Evolutionary conservation across 2,329 filamentous ascomycete genomes (phyloP).

Genomic region (Helotiales sp.): DNA sequence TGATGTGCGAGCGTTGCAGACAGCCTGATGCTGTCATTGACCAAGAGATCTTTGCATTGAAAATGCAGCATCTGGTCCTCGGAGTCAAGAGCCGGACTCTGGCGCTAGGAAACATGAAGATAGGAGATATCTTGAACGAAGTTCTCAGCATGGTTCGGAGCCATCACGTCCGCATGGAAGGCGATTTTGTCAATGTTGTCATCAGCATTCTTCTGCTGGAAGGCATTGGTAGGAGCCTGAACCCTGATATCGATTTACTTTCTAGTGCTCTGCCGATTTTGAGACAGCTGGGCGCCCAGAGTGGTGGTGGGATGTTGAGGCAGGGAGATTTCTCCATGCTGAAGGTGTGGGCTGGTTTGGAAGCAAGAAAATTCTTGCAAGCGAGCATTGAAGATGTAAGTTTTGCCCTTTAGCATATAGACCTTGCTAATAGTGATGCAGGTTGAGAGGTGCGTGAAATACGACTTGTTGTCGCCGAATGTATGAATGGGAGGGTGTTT

Average conservation of each 20-base stretch:
- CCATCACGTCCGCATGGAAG: conserved; percentile 93
- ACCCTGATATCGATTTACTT: conserved; percentile 87
- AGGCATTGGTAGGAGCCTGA: conserved; percentile 85
- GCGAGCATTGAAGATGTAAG: conserved; percentile 86
- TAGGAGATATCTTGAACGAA: conserved; percentile 90
- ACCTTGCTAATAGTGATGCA: conserved; percentile 41
- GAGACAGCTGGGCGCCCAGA: conserved; percentile 81
- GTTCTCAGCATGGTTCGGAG: conserved; percentile 88
- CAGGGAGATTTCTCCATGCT: conserved; percentile 83
- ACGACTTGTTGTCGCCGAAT: conserved; percentile 86
- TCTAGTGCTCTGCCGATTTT: conserved; percentile 87
- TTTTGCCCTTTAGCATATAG: conserved; percentile 31
- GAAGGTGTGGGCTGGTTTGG: conserved; percentile 87
- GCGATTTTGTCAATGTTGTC: conserved; percentile 98
- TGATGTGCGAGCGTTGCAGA: conserved; percentile 95
- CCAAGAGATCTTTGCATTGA: conserved; percentile 86
- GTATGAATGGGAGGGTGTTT: conserved; percentile 55
- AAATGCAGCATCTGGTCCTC: conserved; percentile 95
- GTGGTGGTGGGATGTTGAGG: conserved; percentile 71
- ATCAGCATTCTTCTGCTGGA: conserved; percentile 92
- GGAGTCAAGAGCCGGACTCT: conserved; percentile 90
- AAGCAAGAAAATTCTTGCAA: conserved; percentile 87
- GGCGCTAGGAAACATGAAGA: conserved; percentile 91
- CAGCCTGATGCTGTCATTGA: conserved; percentile 91
- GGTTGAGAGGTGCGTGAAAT: conserved; percentile 90